Evolutionary conservation across 768 basidiomycete genomes (phyloP).

Genomic region (Rubroboletus pulcherrimus): DNA sequence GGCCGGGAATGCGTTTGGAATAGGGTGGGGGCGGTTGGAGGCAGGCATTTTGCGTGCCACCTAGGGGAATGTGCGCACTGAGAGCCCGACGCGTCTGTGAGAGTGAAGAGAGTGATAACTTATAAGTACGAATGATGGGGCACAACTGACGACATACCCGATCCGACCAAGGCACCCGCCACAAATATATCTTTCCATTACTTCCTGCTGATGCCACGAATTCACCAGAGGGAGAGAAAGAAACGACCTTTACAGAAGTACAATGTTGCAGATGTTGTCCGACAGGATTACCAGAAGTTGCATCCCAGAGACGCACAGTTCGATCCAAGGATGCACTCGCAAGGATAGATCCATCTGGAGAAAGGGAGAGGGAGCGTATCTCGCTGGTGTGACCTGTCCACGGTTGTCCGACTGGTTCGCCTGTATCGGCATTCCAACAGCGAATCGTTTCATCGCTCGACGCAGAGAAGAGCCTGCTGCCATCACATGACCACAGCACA

Average conservation of each 20-base stretch:
- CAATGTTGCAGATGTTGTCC: not conserved
- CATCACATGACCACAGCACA: conserved; percentile 9
- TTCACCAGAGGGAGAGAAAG: conserved; percentile 9
- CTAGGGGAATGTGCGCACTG: not conserved
- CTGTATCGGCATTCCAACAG: conserved; percentile 5
- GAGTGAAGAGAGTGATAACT: not conserved
- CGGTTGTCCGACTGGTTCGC: not conserved
- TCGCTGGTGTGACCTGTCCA: conserved; percentile 14
- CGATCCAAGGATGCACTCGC: conserved; percentile 2
- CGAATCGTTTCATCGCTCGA: not conserved
- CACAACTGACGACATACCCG: not conserved
- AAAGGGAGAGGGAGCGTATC: not conserved
- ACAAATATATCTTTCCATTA: not conserved
- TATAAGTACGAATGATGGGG: not conserved
- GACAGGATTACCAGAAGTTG: not conserved
- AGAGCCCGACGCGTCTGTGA: not conserved
- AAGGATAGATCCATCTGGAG: conserved; percentile 3
- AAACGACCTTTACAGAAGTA: not conserved
- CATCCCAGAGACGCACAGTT: conserved; percentile 11
- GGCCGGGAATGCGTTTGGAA: not conserved
- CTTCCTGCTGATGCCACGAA: not conserved
- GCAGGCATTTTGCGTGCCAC: not conserved
- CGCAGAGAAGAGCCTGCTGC: conserved; percentile 6
- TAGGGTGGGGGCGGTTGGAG: not conserved
- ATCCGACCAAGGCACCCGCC: not conserved